phyloP scores from a whole-genome alignment of 2,329 filamentous ascomycete genomes.

The Neonectria ditissima region DNA sequence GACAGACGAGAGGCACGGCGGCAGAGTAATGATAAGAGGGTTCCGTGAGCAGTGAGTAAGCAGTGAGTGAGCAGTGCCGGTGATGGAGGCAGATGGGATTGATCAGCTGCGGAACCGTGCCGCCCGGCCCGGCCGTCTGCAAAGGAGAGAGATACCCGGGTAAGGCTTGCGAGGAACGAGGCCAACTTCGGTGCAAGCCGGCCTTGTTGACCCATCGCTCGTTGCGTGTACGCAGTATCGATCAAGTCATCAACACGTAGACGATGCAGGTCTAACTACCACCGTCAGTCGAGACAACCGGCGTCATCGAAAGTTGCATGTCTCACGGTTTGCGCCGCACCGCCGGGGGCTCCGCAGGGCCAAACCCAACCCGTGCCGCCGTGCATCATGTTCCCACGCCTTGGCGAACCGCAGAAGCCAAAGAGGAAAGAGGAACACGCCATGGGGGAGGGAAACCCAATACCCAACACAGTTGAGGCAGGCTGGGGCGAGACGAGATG shows the following conservation, averaged over 20 bases:
- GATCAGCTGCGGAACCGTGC: conserved; percentile 8
- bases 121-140: not conserved
- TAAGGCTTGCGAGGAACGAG: not conserved
- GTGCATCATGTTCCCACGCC: conserved; percentile 10
- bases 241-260: not conserved
- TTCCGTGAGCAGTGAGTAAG: not conserved
- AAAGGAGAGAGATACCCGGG: not conserved
- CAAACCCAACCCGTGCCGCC: conserved; percentile 21
- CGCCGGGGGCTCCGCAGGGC: conserved; percentile 16
- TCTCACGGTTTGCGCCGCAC: conserved; percentile 17
- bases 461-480: too few relatives aligned
- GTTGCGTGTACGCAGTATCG: not conserved
- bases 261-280: conserved; percentile 1
- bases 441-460: too few relatives aligned
- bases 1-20: not conserved
- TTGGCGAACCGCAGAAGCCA: conserved; percentile 9
- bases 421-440: not conserved
- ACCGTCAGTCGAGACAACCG: conserved; percentile 10
- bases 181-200: not conserved
- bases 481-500: not conserved
- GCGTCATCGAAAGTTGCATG: conserved; percentile 25
- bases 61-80: not conserved
- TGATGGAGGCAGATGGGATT: not conserved
- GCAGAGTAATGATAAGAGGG: not conserved
- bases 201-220: too few relatives aligned